A percentile compares a stretch with the other conserved stretches of the same genome.
Evolutionary conservation across 257 asterid species (phyloP).

Genomic region (Rauvolfia tetraphylla): DNA sequence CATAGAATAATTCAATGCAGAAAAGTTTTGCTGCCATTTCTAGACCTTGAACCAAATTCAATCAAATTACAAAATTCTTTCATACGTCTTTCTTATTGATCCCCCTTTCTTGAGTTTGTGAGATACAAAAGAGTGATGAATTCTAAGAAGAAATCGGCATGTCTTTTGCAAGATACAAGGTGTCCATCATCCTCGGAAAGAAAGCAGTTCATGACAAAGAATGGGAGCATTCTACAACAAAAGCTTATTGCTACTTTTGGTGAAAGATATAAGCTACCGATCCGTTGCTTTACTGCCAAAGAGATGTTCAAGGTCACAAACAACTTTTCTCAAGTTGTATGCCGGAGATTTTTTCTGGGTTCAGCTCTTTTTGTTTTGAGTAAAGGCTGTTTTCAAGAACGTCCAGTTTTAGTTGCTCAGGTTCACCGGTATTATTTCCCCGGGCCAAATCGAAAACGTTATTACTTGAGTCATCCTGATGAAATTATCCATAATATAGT

Average conservation of each 20-base stretch:
- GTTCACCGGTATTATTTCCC: not conserved
- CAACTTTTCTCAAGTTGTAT: not conserved
- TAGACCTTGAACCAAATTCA: no score
- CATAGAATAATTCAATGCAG: no score
- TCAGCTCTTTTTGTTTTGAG: no score
- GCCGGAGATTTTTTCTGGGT: not conserved
- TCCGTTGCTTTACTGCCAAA: constrained; percentile 8
- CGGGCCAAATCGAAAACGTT: not conserved
- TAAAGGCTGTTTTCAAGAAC: not conserved
- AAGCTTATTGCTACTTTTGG: constrained; percentile 12
- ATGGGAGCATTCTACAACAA: constrained; percentile 9
- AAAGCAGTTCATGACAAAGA: not conserved
- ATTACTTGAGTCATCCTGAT: not conserved
- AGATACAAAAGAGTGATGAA: not conserved
- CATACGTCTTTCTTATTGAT: not conserved
- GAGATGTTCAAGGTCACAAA: constrained; percentile 5
- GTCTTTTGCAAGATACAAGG: not conserved
- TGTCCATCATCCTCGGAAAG: constrained; percentile 1
- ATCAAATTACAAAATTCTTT: not conserved
- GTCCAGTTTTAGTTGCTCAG: not conserved
- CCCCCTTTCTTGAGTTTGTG: not conserved
- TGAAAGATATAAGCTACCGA: constrained; percentile 6
- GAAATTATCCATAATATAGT: constrained; percentile 12
- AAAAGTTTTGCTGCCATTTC: no score
- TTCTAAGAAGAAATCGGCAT: not conserved